Evolutionary conservation across 805 yeast genomes (phyloP).

Genomic region (Kuraishia ogatae): DNA sequence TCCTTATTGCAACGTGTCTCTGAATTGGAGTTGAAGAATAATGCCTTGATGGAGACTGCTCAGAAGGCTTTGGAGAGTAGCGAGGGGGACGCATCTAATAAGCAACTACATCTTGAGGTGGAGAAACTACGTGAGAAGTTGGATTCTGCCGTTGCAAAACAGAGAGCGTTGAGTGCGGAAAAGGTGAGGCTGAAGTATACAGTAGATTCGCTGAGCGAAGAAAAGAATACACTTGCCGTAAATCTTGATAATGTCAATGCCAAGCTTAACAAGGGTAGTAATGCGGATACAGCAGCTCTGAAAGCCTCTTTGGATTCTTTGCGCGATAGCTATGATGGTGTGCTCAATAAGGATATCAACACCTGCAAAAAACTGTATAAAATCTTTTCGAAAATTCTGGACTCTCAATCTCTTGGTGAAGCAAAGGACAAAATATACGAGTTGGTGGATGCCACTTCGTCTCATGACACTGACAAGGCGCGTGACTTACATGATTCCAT

Average conservation of each 20-base stretch:
- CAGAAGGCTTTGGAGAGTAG: neutral
- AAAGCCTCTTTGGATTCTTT: slow-evolving; percentile 19
- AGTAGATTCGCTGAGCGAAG: slow-evolving; percentile 28
- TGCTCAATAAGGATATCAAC: slow-evolving; percentile 31
- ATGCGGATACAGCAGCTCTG: slow-evolving; percentile 12
- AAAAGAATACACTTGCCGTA: slow-evolving; percentile 25
- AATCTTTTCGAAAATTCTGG: slow-evolving; percentile 46
- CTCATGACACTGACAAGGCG: slow-evolving; percentile 15
- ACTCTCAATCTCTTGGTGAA: slow-evolving; percentile 48
- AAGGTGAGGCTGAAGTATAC: slow-evolving; percentile 24
- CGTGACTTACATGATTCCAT: slow-evolving; percentile 24
- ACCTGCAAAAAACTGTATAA: slow-evolving; percentile 42
- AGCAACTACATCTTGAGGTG: neutral
- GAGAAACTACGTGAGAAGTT: neutral
- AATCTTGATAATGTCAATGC: slow-evolving; percentile 30
- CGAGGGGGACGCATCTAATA: neutral
- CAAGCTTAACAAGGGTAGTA: slow-evolving; percentile 21
- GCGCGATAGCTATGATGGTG: slow-evolving; percentile 32
- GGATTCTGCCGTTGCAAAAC: slow-evolving; percentile 30
- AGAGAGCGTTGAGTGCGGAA: slow-evolving; percentile 31
- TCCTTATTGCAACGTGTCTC: neutral
- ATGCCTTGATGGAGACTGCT: neutral
- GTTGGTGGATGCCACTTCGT: slow-evolving; percentile 22
- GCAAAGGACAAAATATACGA: slow-evolving; percentile 43
- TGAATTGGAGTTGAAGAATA: neutral